These are phyloP conservation scores for Leishmania aethiopica DNA, from an alignment of 208 protist genomes.

Conservation along the genomic window DNA sequence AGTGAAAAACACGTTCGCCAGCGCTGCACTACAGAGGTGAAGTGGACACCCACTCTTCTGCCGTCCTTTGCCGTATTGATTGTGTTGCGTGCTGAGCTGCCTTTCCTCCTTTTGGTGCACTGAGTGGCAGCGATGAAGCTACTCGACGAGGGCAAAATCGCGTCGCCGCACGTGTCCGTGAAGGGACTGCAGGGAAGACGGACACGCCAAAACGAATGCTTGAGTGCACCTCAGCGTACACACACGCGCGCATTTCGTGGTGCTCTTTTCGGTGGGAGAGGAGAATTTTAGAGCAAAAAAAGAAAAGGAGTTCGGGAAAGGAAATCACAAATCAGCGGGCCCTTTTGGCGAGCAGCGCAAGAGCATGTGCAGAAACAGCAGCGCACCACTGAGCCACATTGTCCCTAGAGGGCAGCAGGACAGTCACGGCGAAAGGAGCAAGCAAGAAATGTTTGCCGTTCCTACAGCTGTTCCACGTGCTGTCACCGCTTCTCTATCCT, in stretches of 20 bases:
- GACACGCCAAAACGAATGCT: neutral
- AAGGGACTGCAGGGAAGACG: neutral
- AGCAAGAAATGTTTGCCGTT: neutral
- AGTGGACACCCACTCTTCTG: neutral
- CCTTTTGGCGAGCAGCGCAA: neutral
- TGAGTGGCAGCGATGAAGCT: neutral
- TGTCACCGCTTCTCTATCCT: neutral
- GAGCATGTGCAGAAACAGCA: conserved; percentile 1
- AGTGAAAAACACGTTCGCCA: neutral
- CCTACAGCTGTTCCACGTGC: neutral
- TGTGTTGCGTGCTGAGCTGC: neutral
- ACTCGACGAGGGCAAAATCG: neutral
- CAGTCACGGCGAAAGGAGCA: neutral
- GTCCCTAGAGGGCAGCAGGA: neutral
- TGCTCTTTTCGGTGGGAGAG: neutral
- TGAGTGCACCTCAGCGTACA: neutral
- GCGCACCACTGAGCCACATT: neutral
- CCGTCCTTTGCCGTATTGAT: neutral
- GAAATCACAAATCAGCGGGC: conserved; percentile 3
- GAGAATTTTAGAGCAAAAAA: neutral
- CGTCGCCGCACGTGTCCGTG: neutral
- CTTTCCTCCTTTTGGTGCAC: neutral
- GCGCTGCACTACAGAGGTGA: neutral
- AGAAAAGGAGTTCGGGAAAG: conserved; percentile 2
- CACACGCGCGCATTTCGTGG: neutral